Evolutionary conservation across 2,329 filamentous ascomycete species (phyloP).

Genomic region (Knoxdaviesia proteae): DNA sequence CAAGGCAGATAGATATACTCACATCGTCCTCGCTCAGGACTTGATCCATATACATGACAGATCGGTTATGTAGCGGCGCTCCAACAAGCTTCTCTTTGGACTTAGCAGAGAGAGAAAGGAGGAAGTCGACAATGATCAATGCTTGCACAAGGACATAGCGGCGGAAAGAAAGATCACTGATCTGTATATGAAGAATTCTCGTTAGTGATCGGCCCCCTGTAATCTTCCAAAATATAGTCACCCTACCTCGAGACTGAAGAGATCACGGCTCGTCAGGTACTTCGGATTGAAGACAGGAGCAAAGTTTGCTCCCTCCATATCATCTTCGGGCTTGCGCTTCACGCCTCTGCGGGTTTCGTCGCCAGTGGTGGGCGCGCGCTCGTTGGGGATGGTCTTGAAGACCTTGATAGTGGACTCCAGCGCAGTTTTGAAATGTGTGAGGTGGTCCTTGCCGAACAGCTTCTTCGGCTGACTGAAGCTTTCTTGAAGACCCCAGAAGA

Average conservation of each 20-base stretch:
- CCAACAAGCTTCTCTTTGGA: constrained; percentile 61
- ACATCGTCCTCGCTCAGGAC: constrained; percentile 66
- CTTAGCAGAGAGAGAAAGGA: constrained; percentile 69
- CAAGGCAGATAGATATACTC: constrained; percentile 14
- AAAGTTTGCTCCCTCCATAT: constrained; percentile 19
- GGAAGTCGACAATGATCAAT: constrained; percentile 82
- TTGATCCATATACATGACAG: constrained; percentile 63
- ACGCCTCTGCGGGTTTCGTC: constrained; percentile 22
- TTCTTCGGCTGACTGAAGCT: constrained; percentile 78
- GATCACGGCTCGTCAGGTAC: constrained; percentile 88
- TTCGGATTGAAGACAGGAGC: constrained; percentile 82
- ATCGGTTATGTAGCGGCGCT: constrained; percentile 53
- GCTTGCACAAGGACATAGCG: constrained; percentile 89
- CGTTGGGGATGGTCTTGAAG: constrained; percentile 29
- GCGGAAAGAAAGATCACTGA: constrained; percentile 85
- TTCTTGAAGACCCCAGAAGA: constrained; percentile 87
- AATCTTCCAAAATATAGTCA: neutral
- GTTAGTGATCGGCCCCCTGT: neutral
- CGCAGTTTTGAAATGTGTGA: constrained; percentile 63
- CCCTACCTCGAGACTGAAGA: constrained; percentile 80
- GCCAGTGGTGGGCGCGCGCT: constrained; percentile 20
- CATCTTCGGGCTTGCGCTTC: neutral
- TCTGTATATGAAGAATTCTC: constrained; percentile 21
- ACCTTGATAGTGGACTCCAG: constrained; percentile 43
- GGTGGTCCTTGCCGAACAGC: constrained; percentile 51